phyloP scores from a whole-genome alignment of 2,329 filamentous ascomycete species.

The Arachnomyces sp. region DNA sequence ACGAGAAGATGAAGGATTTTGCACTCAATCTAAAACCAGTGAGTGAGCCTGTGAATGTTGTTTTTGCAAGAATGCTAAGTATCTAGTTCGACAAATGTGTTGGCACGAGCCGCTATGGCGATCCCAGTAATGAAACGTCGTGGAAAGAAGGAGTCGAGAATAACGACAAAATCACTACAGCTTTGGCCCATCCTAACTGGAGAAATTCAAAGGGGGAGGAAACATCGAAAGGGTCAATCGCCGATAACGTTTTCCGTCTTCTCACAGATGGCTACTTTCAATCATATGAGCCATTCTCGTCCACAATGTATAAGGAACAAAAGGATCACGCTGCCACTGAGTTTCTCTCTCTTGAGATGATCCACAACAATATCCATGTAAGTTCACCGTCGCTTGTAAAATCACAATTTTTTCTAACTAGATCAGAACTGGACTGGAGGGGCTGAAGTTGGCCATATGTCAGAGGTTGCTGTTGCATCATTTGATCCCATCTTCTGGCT shows the following conservation, averaged over 20 bases:
- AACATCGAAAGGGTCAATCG: conserved; percentile 11
- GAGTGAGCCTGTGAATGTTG: not conserved
- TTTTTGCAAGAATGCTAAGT: not conserved
- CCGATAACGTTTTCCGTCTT: conserved; percentile 16
- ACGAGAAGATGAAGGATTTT: conserved; percentile 7
- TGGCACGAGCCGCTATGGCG: conserved; percentile 20
- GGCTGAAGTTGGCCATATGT: conserved; percentile 56
- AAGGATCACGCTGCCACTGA: conserved; percentile 5
- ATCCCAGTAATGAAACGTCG: conserved; percentile 8
- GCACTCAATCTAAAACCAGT: conserved; percentile 4
- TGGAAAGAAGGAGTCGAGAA: conserved; percentile 16
- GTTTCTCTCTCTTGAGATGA: conserved; percentile 28
- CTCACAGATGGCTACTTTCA: conserved; percentile 13
- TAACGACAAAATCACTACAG: conserved; percentile 15
- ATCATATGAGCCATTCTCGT: conserved; percentile 15
- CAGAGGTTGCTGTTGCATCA: conserved; percentile 62
- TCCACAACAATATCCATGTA: conserved; percentile 45
- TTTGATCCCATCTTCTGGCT: conserved; percentile 55
- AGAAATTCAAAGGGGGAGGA: conserved; percentile 7
- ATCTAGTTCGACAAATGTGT: conserved; percentile 12
- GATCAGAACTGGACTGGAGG: conserved; percentile 51
- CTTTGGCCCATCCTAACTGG: conserved; percentile 9
- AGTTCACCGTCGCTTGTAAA: no score
- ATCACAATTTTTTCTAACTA: no score
- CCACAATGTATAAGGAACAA: conserved; percentile 20